A percentile compares a stretch with the other conserved stretches of the same genome.
Evolutionary conservation across 2,329 filamentous ascomycete genomes (phyloP).

Genomic region (Zasmidium angulare): DNA sequence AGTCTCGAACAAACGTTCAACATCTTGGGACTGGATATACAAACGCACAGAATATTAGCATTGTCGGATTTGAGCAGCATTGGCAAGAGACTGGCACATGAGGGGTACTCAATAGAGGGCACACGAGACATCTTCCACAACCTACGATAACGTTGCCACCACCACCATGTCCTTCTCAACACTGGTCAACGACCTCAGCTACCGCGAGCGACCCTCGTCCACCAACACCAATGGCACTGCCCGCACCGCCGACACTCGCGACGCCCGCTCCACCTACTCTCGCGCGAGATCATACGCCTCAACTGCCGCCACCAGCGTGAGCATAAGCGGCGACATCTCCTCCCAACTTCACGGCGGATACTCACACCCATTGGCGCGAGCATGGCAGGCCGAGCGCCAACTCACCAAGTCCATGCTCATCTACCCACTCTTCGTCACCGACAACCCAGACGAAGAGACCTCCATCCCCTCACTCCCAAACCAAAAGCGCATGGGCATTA

Average conservation of each 20-base stretch:
- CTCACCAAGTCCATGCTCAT: constrained; percentile 84
- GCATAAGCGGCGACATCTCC: constrained; percentile 52
- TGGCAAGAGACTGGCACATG: not conserved
- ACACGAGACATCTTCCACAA: not conserved
- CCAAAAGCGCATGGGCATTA: constrained; percentile 84
- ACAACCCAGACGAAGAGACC: constrained; percentile 88
- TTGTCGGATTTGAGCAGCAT: not conserved
- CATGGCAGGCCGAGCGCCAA: constrained; percentile 55
- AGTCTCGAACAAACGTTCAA: no score
- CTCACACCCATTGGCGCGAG: constrained; percentile 50
- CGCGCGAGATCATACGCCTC: constrained; percentile 51
- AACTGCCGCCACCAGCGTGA: constrained; percentile 54
- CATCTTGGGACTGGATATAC: no score
- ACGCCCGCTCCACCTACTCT: constrained; percentile 48
- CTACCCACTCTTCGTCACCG: constrained; percentile 94
- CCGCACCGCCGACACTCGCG: constrained; percentile 41
- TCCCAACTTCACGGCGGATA: constrained; percentile 55
- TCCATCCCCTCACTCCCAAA: constrained; percentile 87
- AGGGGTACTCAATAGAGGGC: not conserved
- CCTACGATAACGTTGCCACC: not conserved
- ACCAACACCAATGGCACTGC: constrained; percentile 45
- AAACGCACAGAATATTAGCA: not conserved
- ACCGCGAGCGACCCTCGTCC: constrained; percentile 45
- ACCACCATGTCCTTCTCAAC: constrained; percentile 53
- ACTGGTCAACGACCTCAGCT: constrained; percentile 53